Evolutionary conservation across 2,329 filamentous ascomycete species (phyloP).

Genomic region (Colletotrichum somersetense): DNA sequence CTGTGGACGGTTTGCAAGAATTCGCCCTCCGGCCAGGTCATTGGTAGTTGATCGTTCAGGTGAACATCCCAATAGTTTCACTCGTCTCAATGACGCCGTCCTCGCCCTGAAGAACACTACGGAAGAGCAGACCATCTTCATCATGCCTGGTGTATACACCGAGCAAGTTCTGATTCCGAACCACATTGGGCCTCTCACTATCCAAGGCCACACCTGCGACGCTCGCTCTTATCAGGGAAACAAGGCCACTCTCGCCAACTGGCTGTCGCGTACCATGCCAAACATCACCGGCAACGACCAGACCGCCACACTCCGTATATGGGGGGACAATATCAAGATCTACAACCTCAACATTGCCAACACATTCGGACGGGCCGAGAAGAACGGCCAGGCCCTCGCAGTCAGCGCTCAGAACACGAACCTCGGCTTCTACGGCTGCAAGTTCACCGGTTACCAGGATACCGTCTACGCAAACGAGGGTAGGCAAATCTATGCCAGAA

Average conservation of each 20-base stretch:
- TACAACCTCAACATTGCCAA: constrained; percentile 56
- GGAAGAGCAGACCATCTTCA: constrained; percentile 58
- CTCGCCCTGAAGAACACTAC: constrained; percentile 43
- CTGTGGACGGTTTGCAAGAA: constrained; percentile 22
- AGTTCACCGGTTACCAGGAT: constrained; percentile 68
- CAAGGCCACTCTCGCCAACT: constrained; percentile 57
- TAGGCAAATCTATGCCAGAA: constrained; percentile 65
- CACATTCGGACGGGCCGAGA: constrained; percentile 60
- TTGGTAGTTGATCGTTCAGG: constrained; percentile 33
- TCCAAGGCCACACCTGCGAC: constrained; percentile 66
- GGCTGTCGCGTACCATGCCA: constrained; percentile 50
- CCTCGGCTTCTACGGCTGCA: constrained; percentile 60
- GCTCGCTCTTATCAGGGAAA: constrained; percentile 62
- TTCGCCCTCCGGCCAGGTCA: constrained; percentile 3
- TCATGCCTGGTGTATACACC: constrained; percentile 70
- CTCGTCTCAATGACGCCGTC: constrained; percentile 34
- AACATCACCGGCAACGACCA: constrained; percentile 59
- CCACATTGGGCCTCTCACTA: constrained; percentile 54
- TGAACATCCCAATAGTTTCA: constrained; percentile 31
- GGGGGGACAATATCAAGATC: constrained; percentile 70
- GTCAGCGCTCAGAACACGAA: constrained; percentile 62
- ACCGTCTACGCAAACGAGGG: constrained; percentile 65
- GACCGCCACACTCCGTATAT: constrained; percentile 57
- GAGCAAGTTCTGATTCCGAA: constrained; percentile 37
- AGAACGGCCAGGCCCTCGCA: constrained; percentile 65